Base-by-base conservation (phyloP, 345 rosid species). In the Populus ilicifolia region DNA sequence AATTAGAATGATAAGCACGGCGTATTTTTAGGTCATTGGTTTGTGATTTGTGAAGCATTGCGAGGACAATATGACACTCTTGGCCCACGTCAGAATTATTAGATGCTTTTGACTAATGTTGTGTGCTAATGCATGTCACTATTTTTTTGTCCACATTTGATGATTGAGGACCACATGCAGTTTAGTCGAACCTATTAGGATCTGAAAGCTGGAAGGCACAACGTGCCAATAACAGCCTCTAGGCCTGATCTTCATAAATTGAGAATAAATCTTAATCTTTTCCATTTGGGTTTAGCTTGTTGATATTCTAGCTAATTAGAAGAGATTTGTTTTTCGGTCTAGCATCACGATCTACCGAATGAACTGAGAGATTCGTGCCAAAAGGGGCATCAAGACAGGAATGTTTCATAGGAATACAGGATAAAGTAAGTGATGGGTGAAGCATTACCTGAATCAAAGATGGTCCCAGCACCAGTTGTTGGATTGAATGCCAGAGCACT, bases 391-490 rank as follows among this genome's bases (percentile, higher is more conserved):
- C 62, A 54, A 33, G 52, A 14, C 27, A 25, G 10, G 7, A 63
- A 46, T 66, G 23, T 21, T 38, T 11, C 21, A 30, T n/a, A 18
- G 16, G 5, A 8, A 17, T 18, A 72, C 30, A 78, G 61, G 63
- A 63, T 33, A 70, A 52, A 20, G 43, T 12, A 4, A 41, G 8
- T 14, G 13, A 2, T 12, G 29, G 63, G 38, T 9, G 12, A 75
- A 52, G 18, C 20, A 1, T 76, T 85, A 92, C 99, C 99, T 1
- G 99, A 93, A 87, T 96, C 99, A 74, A 96, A 72, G 84, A 93
- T 85, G 80, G 99, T 96, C 21, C 98, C 99, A 0, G 97, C 93
- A 8, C 99, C 98, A 1, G 93, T 88, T 41, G 88, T 52, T 17
- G 94, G 89, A 78, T 93, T 80, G 82, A 93, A 96, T 35, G 90